phyloP scores from a whole-genome alignment of 495 filamentous ascomycete genomes.

The Penicillium daleae region DNA sequence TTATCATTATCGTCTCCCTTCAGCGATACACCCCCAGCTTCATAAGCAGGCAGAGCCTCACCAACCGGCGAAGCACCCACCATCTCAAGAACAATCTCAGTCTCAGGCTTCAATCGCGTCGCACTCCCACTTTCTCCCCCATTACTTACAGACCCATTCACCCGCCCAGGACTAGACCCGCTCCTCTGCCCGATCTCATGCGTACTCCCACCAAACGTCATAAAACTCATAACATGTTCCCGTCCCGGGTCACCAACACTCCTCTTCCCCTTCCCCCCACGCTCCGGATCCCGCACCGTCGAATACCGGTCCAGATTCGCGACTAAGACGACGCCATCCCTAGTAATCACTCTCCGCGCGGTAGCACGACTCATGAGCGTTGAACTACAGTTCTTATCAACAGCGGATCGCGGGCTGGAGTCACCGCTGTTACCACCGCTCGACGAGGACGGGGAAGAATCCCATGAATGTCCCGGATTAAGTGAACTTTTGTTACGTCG shows the following conservation, averaged over 20 bases:
- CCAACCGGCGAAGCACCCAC: background rate
- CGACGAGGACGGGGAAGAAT: background rate
- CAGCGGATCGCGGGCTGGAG: background rate
- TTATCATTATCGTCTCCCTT: constrained; percentile 21
- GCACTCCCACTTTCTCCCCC: background rate
- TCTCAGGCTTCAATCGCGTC: too few relatives aligned
- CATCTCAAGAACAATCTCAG: constrained; percentile 2
- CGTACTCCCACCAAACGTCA: constrained; percentile 28
- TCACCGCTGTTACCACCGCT: background rate
- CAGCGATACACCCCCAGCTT: constrained; percentile 1
- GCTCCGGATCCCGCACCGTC: background rate
- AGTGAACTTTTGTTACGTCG: background rate
- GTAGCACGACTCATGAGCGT: background rate
- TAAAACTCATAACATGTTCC: constrained; percentile 44
- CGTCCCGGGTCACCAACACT: background rate
- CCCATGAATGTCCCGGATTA: background rate
- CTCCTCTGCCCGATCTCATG: constrained; percentile 8
- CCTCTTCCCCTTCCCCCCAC: background rate
- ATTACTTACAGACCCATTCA: background rate
- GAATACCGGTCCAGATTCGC: constrained; percentile 35
- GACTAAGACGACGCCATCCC: constrained; percentile 34
- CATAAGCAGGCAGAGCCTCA: constrained; percentile 27
- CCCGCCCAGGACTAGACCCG: background rate
- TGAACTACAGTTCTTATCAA: background rate
- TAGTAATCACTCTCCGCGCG: constrained; percentile 25